phyloP scores from a whole-genome alignment of 768 basidiomycete species.

The Nevesoporus exiguus region DNA sequence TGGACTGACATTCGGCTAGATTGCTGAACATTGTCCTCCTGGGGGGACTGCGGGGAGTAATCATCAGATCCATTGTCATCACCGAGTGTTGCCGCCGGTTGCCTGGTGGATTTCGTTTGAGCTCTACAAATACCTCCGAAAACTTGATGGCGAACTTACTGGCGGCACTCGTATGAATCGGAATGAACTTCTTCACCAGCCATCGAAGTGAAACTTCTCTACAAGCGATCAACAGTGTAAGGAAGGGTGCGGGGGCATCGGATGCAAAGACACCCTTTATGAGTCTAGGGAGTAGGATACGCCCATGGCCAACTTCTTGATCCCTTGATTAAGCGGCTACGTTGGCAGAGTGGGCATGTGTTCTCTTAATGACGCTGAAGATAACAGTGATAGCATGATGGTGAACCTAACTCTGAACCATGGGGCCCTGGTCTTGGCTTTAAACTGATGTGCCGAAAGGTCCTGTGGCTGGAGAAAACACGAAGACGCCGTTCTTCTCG shows the following conservation, averaged over 20 bases:
- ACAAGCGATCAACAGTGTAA: not conserved
- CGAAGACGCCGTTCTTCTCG: not conserved
- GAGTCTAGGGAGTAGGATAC: constrained; percentile 10
- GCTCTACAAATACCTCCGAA: not conserved
- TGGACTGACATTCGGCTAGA: not conserved
- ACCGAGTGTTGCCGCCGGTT: not conserved
- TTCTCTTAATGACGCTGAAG: constrained; percentile 10
- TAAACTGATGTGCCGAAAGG: not conserved
- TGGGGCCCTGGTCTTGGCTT: not conserved
- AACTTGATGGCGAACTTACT: constrained; percentile 1
- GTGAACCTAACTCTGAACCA: not conserved
- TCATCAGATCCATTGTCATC: not conserved
- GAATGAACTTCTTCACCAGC: not conserved
- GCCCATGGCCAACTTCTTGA: not conserved
- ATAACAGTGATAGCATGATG: constrained; percentile 10
- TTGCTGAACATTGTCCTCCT: not conserved
- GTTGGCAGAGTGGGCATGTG: constrained; percentile 10
- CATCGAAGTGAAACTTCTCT: not conserved
- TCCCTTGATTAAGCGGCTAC: constrained; percentile 7
- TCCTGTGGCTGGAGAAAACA: constrained; percentile 1
- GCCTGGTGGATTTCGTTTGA: constrained; percentile 1
- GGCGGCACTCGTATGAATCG: not conserved
- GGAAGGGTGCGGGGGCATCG: not conserved
- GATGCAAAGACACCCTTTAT: constrained; percentile 12
- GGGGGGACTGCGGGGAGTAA: not conserved